A percentile compares a stretch with the other conserved stretches of the same genome.
These are phyloP conservation scores for Aspergillus sp. DNA, from an alignment of 2,329 filamentous ascomycete genomes.

Conservation along the genomic window DNA sequence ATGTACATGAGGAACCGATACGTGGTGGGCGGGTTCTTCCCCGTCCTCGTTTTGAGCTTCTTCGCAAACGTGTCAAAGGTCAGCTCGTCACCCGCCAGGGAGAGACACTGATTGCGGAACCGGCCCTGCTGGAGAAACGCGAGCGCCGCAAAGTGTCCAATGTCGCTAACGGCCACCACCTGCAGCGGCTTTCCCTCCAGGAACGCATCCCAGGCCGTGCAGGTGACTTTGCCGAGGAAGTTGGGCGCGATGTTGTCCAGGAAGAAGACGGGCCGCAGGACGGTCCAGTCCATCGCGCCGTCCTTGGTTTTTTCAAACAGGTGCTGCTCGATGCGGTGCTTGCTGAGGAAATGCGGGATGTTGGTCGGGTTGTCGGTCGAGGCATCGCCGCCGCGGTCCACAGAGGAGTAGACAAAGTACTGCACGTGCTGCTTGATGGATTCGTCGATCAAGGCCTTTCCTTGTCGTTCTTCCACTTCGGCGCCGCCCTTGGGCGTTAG, in stretches of 20 bases:
- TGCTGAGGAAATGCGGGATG: slow-evolving; percentile 63
- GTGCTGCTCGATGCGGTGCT: slow-evolving; percentile 62
- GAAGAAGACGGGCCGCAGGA: slow-evolving; percentile 62
- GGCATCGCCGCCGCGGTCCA: slow-evolving; percentile 61
- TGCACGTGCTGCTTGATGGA: slow-evolving; percentile 55
- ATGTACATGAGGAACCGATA: slow-evolving; percentile 42
- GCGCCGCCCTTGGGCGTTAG: slow-evolving; percentile 5
- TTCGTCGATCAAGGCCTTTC: slow-evolving; percentile 59
- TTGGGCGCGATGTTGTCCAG: slow-evolving; percentile 56
- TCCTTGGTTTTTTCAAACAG: slow-evolving; percentile 46
- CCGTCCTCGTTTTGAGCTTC: slow-evolving; percentile 49
- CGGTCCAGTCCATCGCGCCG: slow-evolving; percentile 57
- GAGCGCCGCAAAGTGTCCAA: slow-evolving; percentile 51
- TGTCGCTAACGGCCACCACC: slow-evolving; percentile 48
- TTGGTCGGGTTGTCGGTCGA: slow-evolving; percentile 53
- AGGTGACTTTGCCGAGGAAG: slow-evolving; percentile 51
- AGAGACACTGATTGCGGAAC: slow-evolving; percentile 36
- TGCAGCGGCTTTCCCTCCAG: slow-evolving; percentile 46
- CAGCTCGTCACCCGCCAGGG: slow-evolving; percentile 54
- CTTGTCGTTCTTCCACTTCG: slow-evolving; percentile 52
- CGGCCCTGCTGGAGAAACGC: slow-evolving; percentile 48
- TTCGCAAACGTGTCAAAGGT: slow-evolving; percentile 46
- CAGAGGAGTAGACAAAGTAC: slow-evolving; percentile 63
- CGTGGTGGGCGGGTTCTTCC: slow-evolving; percentile 41
- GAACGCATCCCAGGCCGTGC: slow-evolving; percentile 40